Conservation (phyloP, 192 early-diverging fungal species). For the Rhizoclosmatium globosum region DNA sequence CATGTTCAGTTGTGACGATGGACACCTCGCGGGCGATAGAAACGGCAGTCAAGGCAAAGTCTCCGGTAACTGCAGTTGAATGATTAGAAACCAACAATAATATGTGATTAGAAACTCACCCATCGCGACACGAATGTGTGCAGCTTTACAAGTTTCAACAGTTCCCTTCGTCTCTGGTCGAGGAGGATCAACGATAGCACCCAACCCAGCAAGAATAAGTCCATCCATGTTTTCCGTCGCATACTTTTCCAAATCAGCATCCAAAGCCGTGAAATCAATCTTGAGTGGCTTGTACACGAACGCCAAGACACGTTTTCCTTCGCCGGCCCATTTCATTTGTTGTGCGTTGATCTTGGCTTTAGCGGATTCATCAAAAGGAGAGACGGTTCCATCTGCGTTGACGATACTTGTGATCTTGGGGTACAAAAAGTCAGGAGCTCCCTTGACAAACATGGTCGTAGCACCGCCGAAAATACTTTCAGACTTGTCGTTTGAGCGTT, state of each 20-base stretch:
- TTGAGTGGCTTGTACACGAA: slow-evolving; percentile 65
- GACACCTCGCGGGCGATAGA: slow-evolving; percentile 80
- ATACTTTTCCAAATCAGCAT: slow-evolving; percentile 49
- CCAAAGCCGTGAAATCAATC: not conserved
- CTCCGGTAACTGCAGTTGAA: slow-evolving; percentile 67
- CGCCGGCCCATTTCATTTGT: slow-evolving; percentile 63
- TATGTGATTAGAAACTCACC: slow-evolving; percentile 5
- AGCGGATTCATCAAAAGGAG: slow-evolving; percentile 51
- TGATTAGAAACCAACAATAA: not conserved
- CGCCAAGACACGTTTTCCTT: slow-evolving; percentile 89
- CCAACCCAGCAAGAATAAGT: slow-evolving; percentile 76
- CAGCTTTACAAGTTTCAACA: slow-evolving; percentile 65
- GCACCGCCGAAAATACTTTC: not conserved
- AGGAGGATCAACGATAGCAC: slow-evolving; percentile 87
- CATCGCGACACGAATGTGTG: slow-evolving; percentile 83
- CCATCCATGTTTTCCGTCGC: slow-evolving; percentile 65
- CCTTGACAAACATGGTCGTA: slow-evolving; percentile 73
- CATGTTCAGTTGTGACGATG: slow-evolving; percentile 52
- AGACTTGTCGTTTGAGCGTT: not conserved
- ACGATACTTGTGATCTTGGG: slow-evolving; percentile 71
- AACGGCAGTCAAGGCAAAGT: slow-evolving; percentile 79
- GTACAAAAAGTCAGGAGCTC: slow-evolving; percentile 80
- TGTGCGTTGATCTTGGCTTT: slow-evolving; percentile 64
- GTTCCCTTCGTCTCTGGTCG: slow-evolving; percentile 73
- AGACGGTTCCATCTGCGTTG: slow-evolving; percentile 56